Percentiles rank a stretch among this genome's conserved stretches.
These are phyloP conservation scores for Tetradesmus obliquus DNA, from an alignment of 139 green algal species.

Conservation along the genomic window DNA sequence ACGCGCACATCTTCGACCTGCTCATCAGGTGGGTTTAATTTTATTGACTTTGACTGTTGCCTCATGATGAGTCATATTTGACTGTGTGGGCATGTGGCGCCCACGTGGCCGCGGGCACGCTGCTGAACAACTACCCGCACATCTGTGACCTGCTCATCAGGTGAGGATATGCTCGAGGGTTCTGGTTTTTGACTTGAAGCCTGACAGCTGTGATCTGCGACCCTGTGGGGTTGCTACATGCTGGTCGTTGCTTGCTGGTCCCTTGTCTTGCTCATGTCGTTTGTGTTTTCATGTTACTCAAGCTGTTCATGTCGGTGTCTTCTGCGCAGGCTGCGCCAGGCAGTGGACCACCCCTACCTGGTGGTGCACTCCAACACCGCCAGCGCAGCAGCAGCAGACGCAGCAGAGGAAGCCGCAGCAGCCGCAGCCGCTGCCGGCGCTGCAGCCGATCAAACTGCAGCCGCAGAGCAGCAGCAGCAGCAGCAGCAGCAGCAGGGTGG, in stretches of 20 bases:
- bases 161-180: conserved; percentile 7
- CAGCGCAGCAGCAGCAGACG: conserved; percentile 31
- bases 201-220: neutral
- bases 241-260: too few relatives aligned
- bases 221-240: neutral
- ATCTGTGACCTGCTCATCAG: conserved; percentile 96
- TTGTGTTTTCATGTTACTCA: neutral
- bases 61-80: conserved; percentile 50
- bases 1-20: conserved; percentile 95
- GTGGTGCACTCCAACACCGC: conserved; percentile 79
- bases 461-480: conserved; percentile 17
- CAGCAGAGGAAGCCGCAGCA: conserved; percentile 30
- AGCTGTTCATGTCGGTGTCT: neutral
- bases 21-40: conserved; percentile 74
- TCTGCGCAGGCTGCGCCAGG: conserved; percentile 50
- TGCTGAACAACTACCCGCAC: conserved; percentile 89
- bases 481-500: conserved; percentile 18
- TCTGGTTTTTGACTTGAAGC: neutral
- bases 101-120: conserved; percentile 75
- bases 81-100: neutral
- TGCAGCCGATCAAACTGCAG: neutral
- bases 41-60: conserved; percentile 37
- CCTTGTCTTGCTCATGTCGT: neutral
- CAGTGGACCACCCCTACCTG: conserved; percentile 92
- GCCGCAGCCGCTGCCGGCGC: neutral